Evolutionary conservation across 2,329 filamentous ascomycete species (phyloP), one percentile per base, ranked within the genome.

Genomic region (Cordyceps cateniannulata): DNA sequence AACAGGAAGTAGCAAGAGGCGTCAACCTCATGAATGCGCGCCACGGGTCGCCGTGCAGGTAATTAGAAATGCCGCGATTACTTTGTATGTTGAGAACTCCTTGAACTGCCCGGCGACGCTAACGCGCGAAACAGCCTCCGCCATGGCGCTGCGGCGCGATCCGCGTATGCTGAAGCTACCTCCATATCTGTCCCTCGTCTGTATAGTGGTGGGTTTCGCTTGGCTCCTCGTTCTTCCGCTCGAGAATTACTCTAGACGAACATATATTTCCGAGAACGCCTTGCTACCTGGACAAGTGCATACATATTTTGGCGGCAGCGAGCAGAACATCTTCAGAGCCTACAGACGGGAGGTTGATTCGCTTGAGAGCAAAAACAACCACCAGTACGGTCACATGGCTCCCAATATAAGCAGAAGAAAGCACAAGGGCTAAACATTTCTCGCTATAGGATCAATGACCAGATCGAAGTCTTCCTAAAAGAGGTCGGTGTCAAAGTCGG

Each of bases 191-290:
- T 97, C 93, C 38, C 82, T 91, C 56, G 78, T 96, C 45, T 96
- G 90, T 75, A 86, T 98, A 68, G 69, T 93, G 53, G 83, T 96
- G 68, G 95, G 95, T 58, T 84, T 97, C 60, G 84, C 85, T 67
- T 99, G 93, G 91, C 85, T 99, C 16, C 84, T 97, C 24, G 81
- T 98, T 35, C 84, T 99, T 1, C 95, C 95, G 3, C 81, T 98
- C 58, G 84, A 98, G 74, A 85, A 93, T 66, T 96, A 98, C 77
- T 96, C 92, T 55, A 86, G 95, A 65, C 83, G 85, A 63, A 99
- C 93, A 1, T 99, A 99, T 74, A 95, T 99, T 62, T 98, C 93
- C 48, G 95, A 99, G 74, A 99, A 99, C 73, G 95, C 95, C 12
- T 85, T 99, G 38, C 80, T 99, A 16, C 95, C 95, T 0, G 95